Evolutionary conservation across 345 rosid species (phyloP), one percentile per base, ranked within the genome.

Genomic region (Hibiscus trionum): DNA sequence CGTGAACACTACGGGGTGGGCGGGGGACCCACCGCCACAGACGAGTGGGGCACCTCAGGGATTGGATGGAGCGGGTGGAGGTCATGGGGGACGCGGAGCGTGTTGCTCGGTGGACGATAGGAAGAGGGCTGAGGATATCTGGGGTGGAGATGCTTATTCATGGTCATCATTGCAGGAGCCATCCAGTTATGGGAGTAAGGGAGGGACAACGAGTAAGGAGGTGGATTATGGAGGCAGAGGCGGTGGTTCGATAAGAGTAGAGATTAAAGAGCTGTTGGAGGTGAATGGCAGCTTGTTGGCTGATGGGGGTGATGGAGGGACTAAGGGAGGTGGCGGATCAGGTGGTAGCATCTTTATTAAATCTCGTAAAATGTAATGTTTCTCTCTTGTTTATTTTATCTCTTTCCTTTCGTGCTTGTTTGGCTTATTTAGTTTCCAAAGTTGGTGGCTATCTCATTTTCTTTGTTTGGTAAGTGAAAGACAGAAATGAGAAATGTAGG

Each of bases 101-200:
- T 79, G 87, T 61, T 93, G 91, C 75, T 83, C 89, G 83, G 83
- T 59, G 29, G 90, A 88, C 69, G 73, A 86, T 70, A 73, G 67
- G n/a, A 87, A 87, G 91, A 82, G 88, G 61, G 89, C 98, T 3
- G 98, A 90, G 82, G 98, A 96, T 75, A 90, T 91, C 3, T 93
- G 99, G 98, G 99, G 99, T 37, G 99, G 99, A 63, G 99, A 96
- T 77, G 94, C 98, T 0, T 93, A 96, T 72, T 84, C 99, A 1
- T 96, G 99, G 99, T 85, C 93, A 4, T 77, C 85, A n/a, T 74
- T 96, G 82, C 85, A 89, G 73, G 72, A 19, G 47, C 99, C 99
- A 1, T 76, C 77, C 71, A 96, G 99, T 82, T 88, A 80, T 75
- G 99, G 98, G 62, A 96, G 99, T 70, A 82, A 80, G 73, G 99